Conservation (phyloP, 139 green algal species). For the Picochlorum sp. region DNA sequence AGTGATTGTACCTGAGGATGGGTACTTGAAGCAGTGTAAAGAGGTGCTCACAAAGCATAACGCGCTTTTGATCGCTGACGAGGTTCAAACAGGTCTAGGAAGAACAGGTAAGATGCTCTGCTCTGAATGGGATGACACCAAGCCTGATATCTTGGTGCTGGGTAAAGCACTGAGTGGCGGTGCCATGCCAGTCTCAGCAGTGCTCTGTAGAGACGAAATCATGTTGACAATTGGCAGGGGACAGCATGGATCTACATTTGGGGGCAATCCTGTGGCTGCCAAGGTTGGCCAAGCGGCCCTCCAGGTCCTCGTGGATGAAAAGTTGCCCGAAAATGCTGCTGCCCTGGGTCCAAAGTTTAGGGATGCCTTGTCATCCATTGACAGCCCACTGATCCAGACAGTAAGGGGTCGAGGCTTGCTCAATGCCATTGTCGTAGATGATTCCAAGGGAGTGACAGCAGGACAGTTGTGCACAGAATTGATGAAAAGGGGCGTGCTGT, state of each 20-base stretch:
- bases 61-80: constrained; percentile 91
- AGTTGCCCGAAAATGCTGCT: constrained; percentile 72
- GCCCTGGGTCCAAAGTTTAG: constrained; percentile 62
- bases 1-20: constrained; percentile 83
- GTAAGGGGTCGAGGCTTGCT: constrained; percentile 82
- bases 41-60: constrained; percentile 77
- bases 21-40: constrained; percentile 71
- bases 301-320: constrained; percentile 88
- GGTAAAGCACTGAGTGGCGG: constrained; percentile 82
- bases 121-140: constrained; percentile 75
- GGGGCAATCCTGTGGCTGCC: constrained; percentile 89
- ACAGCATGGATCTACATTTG: constrained; percentile 86
- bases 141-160: constrained; percentile 89
- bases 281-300: constrained; percentile 79
- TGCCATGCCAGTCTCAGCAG: constrained; percentile 85
- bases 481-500: constrained; percentile 71
- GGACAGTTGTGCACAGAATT: constrained; percentile 86
- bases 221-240: constrained; percentile 80
- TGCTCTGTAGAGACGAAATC: constrained; percentile 77
- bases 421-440: constrained; percentile 79
- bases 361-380: constrained; percentile 37
- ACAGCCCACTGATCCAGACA: constrained; percentile 16
- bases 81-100: constrained; percentile 96
- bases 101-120: constrained; percentile 82
- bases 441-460: constrained; percentile 50